A percentile compares a stretch with the other conserved stretches of the same genome.
Conservation (phyloP, 2,329 filamentous ascomycete species). For the Penicillium fuscoglaucum region DNA sequence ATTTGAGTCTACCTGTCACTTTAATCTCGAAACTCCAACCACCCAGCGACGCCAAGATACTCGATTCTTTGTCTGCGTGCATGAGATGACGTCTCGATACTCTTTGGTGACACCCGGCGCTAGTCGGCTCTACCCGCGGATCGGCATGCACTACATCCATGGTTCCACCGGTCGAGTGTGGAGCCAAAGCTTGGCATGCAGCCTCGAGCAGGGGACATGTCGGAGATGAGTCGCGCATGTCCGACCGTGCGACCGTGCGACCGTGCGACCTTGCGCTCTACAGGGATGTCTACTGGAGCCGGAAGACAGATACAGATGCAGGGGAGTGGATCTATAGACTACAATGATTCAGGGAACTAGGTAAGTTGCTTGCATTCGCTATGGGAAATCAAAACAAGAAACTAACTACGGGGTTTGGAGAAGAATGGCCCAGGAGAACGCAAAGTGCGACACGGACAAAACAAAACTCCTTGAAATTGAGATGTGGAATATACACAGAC, state of each 20-base stretch:
- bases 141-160: neutral
- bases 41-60: neutral
- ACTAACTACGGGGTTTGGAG: slow-evolving; percentile 3
- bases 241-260: neutral
- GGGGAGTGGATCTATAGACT: neutral
- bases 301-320: neutral
- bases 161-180: slow-evolving; percentile 1
- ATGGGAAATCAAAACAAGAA: slow-evolving; percentile 5
- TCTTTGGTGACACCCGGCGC: slow-evolving; percentile 5
- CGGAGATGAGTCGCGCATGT: neutral
- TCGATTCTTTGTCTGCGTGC: neutral
- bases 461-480: neutral
- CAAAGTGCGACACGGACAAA: neutral
- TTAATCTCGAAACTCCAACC: neutral
- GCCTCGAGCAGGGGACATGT: neutral
- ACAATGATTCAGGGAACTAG: neutral
- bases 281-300: neutral
- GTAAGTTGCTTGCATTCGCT: slow-evolving; percentile 10
- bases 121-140: neutral
- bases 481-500: slow-evolving; percentile 10
- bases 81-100: slow-evolving; percentile 13
- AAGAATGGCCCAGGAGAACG: neutral
- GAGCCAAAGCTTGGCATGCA: slow-evolving; percentile 6
- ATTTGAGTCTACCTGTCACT: neutral
- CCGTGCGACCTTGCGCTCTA: neutral